Base-by-base conservation (phyloP, 345 rosid genomes). In the Linum tenue region DNA sequence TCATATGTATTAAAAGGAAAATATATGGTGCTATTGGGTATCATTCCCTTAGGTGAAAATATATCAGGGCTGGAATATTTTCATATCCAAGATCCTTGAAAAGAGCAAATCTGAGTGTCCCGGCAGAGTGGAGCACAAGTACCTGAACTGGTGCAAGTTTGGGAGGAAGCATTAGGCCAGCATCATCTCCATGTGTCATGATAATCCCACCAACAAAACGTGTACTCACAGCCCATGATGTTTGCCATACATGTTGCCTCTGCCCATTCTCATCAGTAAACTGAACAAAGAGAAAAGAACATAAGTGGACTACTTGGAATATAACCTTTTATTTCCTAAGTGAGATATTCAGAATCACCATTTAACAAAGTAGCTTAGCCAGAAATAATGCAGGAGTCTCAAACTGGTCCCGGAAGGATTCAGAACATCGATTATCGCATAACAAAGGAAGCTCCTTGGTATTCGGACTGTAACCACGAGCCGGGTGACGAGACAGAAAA, bases 211-310 rank as follows among this genome's bases (percentile, higher is more conserved):
- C 99, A 36, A 90, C 85, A 83, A 94, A 94, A 69, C 96, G 86
- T 51, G 99, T 94, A 72, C 97, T 90, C 62, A 94, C 75, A 67
- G 96, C 96, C 99, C 97, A 94, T 75, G 97, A 90, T 71, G 99
- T 94, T 86, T 94, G 97, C 97, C 96, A 90, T 70, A 94, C 97
- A 71, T 86, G 87, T 72, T 88, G 90, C 80, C 97, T 85, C 67
- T 85, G 83, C 59, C 97, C 96, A 84, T 68, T 90, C 80, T 94
- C 96, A 78, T 88, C 96, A 56, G 80, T 75, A 80, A 88, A 90
- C 99, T 94, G 83, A 61, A 79, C n/a, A 70, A 66, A 42, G 31
- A 71, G 37, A 64, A 15, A 4, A 65, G 64, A 53, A 12, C 37
- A 55, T 36, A 17, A 39, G 39, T 31, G 37, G 3, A 16, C 12